A percentile compares a stretch with the other conserved stretches of the same genome.
phyloP scores from a whole-genome alignment of 345 rosid species.

The Hibiscus trionum region DNA sequence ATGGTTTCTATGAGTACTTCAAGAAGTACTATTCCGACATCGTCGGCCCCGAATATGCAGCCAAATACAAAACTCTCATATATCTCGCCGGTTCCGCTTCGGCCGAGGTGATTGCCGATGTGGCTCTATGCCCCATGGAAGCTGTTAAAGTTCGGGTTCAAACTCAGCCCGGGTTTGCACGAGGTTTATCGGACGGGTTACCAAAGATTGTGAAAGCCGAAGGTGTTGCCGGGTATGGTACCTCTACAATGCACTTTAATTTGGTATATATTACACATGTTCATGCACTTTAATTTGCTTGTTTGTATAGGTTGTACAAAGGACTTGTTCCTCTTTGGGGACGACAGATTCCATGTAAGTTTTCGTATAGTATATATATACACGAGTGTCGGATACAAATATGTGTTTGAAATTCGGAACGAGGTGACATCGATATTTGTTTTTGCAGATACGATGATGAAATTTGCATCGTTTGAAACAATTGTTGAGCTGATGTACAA shows the following conservation, averaged over 20 bases:
- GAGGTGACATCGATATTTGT: not conserved
- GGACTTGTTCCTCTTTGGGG: slow-evolving; percentile 95
- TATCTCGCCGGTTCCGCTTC: slow-evolving; percentile 96
- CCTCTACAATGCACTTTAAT: not conserved
- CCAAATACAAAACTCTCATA: slow-evolving; percentile 81
- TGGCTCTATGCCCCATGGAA: slow-evolving; percentile 92
- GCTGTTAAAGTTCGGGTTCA: slow-evolving; percentile 95
- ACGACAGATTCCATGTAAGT: slow-evolving; percentile 95
- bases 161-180: slow-evolving; percentile 93
- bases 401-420: not conserved
- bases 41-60: slow-evolving; percentile 81
- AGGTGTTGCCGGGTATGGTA: slow-evolving; percentile 59
- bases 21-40: slow-evolving; percentile 93
- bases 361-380: no score
- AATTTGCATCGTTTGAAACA: slow-evolving; percentile 85
- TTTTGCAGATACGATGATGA: slow-evolving; percentile 89
- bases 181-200: slow-evolving; percentile 80
- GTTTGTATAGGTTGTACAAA: slow-evolving; percentile 58
- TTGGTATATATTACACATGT: not conserved
- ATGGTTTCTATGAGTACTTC: slow-evolving; percentile 76
- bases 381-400: not conserved
- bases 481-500: slow-evolving; percentile 84
- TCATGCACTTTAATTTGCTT: not conserved
- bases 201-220: slow-evolving; percentile 78
- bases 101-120: slow-evolving; percentile 82